A percentile compares a stretch with the other conserved stretches of the same genome.
These are phyloP conservation scores for Chrysoporthe deuterocubensis DNA, from an alignment of 2,329 filamentous ascomycete species.

Conservation along the genomic window DNA sequence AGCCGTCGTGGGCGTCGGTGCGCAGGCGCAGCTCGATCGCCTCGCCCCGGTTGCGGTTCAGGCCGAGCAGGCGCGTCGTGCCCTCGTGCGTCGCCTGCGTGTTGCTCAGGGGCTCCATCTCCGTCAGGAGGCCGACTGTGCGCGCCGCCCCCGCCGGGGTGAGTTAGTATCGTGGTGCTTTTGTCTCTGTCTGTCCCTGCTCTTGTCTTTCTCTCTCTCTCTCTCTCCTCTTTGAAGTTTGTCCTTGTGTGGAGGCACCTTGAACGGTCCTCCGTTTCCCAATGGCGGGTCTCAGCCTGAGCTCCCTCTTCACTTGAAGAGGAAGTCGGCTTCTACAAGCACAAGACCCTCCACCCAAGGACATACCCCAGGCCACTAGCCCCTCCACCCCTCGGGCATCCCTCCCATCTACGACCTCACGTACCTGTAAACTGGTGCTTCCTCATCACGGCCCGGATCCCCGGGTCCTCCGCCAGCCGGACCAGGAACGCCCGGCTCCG, in stretches of 20 bases:
- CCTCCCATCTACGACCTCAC: neutral
- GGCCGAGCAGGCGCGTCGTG: conserved; percentile 75
- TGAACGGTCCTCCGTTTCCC: too few species aligned
- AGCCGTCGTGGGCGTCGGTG: conserved; percentile 95
- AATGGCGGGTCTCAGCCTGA: too few species aligned
- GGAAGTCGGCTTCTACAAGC: neutral
- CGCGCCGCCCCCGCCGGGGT: too few species aligned
- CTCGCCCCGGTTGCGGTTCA: conserved; percentile 87
- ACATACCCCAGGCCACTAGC: too few species aligned
- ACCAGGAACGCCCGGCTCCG: conserved; percentile 73
- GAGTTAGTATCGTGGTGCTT: too few species aligned
- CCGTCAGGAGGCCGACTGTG: conserved; percentile 78
- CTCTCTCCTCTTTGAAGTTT: neutral
- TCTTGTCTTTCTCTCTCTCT: neutral
- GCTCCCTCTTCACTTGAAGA: neutral
- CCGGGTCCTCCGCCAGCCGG: conserved; percentile 78
- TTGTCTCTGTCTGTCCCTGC: too few species aligned
- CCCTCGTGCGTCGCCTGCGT: conserved; percentile 73
- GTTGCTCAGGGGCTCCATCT: conserved; percentile 90
- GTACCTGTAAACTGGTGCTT: conserved; percentile 72
- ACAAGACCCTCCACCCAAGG: too few species aligned
- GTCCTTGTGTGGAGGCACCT: too few species aligned
- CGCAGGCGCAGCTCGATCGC: conserved; percentile 87
- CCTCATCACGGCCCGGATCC: conserved; percentile 82
- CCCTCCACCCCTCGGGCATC: too few species aligned